phyloP scores from a whole-genome alignment of 306 rosid species.

The Corylus heterophylla region DNA sequence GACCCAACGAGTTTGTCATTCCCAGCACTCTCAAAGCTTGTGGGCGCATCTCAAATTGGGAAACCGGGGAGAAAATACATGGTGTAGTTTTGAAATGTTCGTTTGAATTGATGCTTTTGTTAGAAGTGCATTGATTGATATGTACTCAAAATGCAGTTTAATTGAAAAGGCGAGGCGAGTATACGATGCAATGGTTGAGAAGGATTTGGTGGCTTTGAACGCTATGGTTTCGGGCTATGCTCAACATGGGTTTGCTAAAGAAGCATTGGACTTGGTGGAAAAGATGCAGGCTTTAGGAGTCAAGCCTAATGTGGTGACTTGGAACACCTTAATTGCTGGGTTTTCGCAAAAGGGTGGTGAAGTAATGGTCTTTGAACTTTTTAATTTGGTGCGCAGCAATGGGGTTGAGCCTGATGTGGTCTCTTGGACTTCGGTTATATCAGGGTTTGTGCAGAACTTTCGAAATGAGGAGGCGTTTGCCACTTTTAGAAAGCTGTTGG shows the following conservation, averaged over 20 bases:
- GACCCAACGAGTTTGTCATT: slow-evolving; percentile 48
- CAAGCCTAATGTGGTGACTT: slow-evolving; percentile 66
- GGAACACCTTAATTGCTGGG: slow-evolving; percentile 75
- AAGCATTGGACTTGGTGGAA: slow-evolving; percentile 58
- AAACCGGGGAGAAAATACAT: slow-evolving; percentile 57
- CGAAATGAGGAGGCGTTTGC: slow-evolving; percentile 49
- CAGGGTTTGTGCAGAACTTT: too few relatives aligned
- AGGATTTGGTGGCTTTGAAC: slow-evolving; percentile 76
- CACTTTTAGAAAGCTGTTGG: slow-evolving; percentile 60
- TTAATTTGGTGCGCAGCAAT: too few relatives aligned
- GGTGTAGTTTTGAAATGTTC: slow-evolving; percentile 50
- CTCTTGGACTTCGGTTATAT: too few relatives aligned
- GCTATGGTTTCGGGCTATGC: slow-evolving; percentile 68
- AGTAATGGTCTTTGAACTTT: slow-evolving; percentile 29
- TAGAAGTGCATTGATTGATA: slow-evolving; percentile 58
- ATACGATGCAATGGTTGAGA: slow-evolving; percentile 55
- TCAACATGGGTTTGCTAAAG: slow-evolving; percentile 47
- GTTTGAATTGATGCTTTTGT: slow-evolving; percentile 65
- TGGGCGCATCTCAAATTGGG: slow-evolving; percentile 52
- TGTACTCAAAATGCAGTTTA: slow-evolving; percentile 64
- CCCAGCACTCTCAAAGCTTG: slow-evolving; percentile 88
- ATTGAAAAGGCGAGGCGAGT: slow-evolving; percentile 55
- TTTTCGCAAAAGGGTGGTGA: slow-evolving; percentile 68
- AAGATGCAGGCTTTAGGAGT: slow-evolving; percentile 44
- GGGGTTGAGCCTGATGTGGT: too few relatives aligned